Percentiles rank a stretch among this genome's conserved stretches.
phyloP scores from a whole-genome alignment of 2,329 filamentous ascomycete genomes.

The Aspergillus arachidicola region DNA sequence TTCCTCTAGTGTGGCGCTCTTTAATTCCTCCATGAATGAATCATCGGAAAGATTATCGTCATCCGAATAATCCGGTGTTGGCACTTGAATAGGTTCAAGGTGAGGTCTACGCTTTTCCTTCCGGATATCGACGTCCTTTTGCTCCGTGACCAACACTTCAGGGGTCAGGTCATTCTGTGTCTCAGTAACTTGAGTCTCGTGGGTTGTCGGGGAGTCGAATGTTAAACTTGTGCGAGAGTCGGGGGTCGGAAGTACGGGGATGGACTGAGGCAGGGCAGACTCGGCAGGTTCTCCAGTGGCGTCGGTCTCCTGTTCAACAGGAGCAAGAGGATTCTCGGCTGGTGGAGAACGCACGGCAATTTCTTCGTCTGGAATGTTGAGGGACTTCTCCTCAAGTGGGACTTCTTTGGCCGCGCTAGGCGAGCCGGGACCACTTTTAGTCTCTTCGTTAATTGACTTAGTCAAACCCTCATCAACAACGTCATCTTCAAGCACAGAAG shows the following conservation, averaged over 20 bases:
- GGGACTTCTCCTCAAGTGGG: conserved; percentile 30
- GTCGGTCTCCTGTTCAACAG: conserved; percentile 22
- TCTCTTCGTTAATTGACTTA: conserved; percentile 24
- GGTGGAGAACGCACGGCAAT: conserved; percentile 25
- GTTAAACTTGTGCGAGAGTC: conserved; percentile 18
- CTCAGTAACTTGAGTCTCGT: conserved; percentile 22
- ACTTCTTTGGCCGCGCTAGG: conserved; percentile 33
- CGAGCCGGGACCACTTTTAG: conserved; percentile 33
- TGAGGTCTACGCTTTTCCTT: conserved; percentile 39
- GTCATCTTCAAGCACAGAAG: conserved; percentile 30
- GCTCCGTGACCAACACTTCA: conserved; percentile 25
- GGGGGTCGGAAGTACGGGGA: conserved; percentile 21
- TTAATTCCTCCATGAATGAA: conserved; percentile 80
- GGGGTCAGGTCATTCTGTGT: conserved; percentile 25
- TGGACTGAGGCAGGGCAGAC: conserved; percentile 10
- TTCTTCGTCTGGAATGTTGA: conserved; percentile 27
- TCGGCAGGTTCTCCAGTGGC: conserved; percentile 19
- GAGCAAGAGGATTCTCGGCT: conserved; percentile 17
- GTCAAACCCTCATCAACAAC: conserved; percentile 26
- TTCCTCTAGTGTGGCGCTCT: conserved; percentile 78
- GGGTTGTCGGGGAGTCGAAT: conserved; percentile 24
- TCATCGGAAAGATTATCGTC: conserved; percentile 62
- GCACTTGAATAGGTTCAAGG: conserved; percentile 57
- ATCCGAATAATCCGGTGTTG: conserved; percentile 43
- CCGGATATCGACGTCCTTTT: conserved; percentile 24